These are phyloP conservation scores for Acanthamoeba pearcei DNA, from an alignment of 208 protist species.

Conservation along the genomic window DNA sequence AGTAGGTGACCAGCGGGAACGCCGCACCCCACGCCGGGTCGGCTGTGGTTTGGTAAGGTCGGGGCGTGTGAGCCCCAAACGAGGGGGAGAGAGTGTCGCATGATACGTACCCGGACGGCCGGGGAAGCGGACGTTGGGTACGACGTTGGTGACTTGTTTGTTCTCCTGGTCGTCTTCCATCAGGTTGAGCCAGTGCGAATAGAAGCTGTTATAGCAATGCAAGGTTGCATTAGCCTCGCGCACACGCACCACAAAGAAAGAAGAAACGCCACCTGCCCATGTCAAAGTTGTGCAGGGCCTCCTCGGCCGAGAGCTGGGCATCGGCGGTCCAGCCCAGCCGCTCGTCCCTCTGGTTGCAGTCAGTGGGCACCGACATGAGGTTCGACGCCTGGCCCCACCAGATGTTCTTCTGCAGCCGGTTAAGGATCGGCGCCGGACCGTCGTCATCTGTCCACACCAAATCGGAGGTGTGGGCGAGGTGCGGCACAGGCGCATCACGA, in stretches of 20 bases:
- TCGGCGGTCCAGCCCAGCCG: conserved; percentile 83
- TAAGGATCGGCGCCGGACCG: conserved; percentile 66
- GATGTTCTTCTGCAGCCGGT: conserved; percentile 71
- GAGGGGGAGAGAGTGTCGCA: background rate
- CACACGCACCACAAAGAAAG: background rate
- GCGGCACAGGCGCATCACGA: too few species aligned
- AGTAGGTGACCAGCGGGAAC: conserved; percentile 51
- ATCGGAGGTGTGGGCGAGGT: background rate
- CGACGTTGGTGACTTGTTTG: conserved; percentile 79
- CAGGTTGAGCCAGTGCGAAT: background rate
- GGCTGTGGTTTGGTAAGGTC: background rate
- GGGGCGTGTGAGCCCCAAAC: background rate
- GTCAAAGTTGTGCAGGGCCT: conserved; percentile 80
- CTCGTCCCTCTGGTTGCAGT: conserved; percentile 84
- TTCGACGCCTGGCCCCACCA: conserved; percentile 79
- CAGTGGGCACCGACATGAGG: conserved; percentile 80
- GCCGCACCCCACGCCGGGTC: conserved; percentile 81
- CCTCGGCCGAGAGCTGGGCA: conserved; percentile 67
- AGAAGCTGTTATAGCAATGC: conserved; percentile 11
- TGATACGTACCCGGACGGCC: conserved; percentile 47
- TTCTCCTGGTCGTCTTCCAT: background rate
- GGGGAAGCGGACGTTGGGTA: conserved; percentile 76
- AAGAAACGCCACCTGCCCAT: background rate
- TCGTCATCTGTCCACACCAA: background rate
- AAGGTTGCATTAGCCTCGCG: background rate